phyloP scores from a whole-genome alignment of 2,329 filamentous ascomycete genomes.

The Emergomyces orientalis region DNA sequence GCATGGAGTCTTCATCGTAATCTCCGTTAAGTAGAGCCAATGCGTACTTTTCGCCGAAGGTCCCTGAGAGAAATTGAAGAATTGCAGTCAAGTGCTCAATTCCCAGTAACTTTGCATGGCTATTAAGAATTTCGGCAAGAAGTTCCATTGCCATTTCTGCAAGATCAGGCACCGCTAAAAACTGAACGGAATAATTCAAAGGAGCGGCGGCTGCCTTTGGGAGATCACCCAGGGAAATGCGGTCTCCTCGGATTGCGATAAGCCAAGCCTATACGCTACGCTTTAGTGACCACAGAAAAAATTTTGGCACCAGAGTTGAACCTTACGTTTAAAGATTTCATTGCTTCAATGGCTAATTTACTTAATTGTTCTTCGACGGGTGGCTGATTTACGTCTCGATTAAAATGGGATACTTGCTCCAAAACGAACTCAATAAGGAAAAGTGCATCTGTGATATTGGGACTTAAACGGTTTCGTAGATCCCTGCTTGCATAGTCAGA shows the following conservation, averaged over 20 bases:
- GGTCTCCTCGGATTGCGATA: conserved; percentile 10
- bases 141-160: conserved; percentile 27
- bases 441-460: conserved; percentile 32
- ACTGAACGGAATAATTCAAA: conserved; percentile 13
- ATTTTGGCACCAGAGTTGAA: background rate
- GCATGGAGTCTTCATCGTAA: conserved; percentile 31
- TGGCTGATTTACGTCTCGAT: conserved; percentile 15
- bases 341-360: conserved; percentile 25
- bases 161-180: conserved; percentile 21
- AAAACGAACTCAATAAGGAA: conserved; percentile 30
- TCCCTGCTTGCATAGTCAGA: conserved; percentile 7
- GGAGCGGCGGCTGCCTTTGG: conserved; percentile 5
- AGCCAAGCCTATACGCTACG: conserved; percentile 14
- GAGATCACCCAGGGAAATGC: conserved; percentile 9
- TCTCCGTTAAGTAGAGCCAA: conserved; percentile 27
- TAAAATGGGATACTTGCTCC: conserved; percentile 23
- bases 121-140: conserved; percentile 27
- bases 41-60: conserved; percentile 27
- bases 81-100: conserved; percentile 22
- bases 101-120: conserved; percentile 22
- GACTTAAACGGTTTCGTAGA: conserved; percentile 20
- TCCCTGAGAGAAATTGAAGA: conserved; percentile 28
- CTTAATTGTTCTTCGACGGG: conserved; percentile 11
- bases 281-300: background rate
- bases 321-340: conserved; percentile 31